Conservation (phyloP, 257 asterid species). For the Capsicum baccatum region DNA sequence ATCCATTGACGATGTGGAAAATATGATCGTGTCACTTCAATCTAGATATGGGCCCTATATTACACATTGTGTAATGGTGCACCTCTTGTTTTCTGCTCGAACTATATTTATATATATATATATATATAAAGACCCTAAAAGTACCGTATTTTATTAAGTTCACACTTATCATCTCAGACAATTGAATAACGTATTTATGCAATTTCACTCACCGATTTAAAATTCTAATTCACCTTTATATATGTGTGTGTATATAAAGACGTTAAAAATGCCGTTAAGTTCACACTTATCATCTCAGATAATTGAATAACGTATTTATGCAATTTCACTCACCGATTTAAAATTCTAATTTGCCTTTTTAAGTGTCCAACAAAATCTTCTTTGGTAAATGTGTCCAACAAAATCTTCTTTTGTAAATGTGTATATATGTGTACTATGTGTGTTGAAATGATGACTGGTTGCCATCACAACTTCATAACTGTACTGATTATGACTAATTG, state of each 20-base stretch:
- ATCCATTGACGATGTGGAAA: background rate
- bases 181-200: background rate
- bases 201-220: background rate
- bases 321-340: background rate
- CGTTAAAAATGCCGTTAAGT: background rate
- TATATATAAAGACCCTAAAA: background rate
- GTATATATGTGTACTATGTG: background rate
- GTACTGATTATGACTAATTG: conserved; percentile 14
- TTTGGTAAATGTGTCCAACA: background rate
- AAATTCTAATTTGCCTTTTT: background rate
- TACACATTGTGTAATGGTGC: background rate
- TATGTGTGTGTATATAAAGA: too few species aligned
- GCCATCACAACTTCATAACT: background rate
- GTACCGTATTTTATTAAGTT: background rate
- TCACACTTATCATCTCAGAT: background rate
- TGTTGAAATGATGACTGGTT: conserved; percentile 13
- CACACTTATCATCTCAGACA: background rate
- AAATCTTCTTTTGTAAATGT: background rate
- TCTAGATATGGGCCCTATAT: background rate
- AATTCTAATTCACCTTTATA: background rate
- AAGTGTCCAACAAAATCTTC: too few species aligned
- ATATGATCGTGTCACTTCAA: background rate
- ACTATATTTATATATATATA: background rate
- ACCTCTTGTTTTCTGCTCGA: background rate
- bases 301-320: background rate